phyloP scores from a whole-genome alignment of 2,329 filamentous ascomycete genomes.

The Fusarium keratoplasticum region DNA sequence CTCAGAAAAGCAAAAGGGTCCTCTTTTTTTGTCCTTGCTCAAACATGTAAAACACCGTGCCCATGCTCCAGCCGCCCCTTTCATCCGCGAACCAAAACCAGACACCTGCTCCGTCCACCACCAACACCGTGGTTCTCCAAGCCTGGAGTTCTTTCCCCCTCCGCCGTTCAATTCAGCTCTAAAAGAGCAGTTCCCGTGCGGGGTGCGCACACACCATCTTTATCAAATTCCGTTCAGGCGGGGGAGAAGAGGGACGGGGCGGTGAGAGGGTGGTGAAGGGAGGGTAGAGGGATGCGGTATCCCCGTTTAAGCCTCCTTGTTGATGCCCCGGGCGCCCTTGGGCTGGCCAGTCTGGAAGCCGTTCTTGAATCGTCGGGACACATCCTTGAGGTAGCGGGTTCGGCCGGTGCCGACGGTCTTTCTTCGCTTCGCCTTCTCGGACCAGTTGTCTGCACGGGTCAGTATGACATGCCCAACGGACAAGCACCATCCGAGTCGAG shows the following conservation, averaged over 20 bases:
- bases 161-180: slow-evolving; percentile 9
- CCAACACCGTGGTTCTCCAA: slow-evolving; percentile 24
- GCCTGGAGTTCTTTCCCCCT: slow-evolving; percentile 10
- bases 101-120: slow-evolving; percentile 31
- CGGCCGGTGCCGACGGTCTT: slow-evolving; percentile 98
- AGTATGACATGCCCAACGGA: slow-evolving; percentile 24
- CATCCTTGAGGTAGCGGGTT: slow-evolving; percentile 93
- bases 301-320: slow-evolving; percentile 51
- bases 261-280: slow-evolving; percentile 27
- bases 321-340: slow-evolving; percentile 79
- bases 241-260: slow-evolving; percentile 19
- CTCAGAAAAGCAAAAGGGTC: slow-evolving; percentile 46
- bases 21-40: slow-evolving; percentile 45
- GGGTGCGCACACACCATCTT: slow-evolving; percentile 8
- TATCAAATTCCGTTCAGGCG: slow-evolving; percentile 15
- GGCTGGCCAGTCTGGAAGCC: slow-evolving; percentile 93
- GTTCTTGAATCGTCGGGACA: slow-evolving; percentile 96
- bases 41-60: slow-evolving; percentile 52
- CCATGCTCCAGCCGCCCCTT: slow-evolving; percentile 50
- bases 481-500: slow-evolving; percentile 10
- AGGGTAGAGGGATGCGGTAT: slow-evolving; percentile 32
- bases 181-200: slow-evolving; percentile 11
- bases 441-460: slow-evolving; percentile 89
- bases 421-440: slow-evolving; percentile 99
- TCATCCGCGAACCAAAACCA: slow-evolving; percentile 35